Conservation (phyloP, 495 filamentous ascomycete species). For the Neurospora terricola region DNA sequence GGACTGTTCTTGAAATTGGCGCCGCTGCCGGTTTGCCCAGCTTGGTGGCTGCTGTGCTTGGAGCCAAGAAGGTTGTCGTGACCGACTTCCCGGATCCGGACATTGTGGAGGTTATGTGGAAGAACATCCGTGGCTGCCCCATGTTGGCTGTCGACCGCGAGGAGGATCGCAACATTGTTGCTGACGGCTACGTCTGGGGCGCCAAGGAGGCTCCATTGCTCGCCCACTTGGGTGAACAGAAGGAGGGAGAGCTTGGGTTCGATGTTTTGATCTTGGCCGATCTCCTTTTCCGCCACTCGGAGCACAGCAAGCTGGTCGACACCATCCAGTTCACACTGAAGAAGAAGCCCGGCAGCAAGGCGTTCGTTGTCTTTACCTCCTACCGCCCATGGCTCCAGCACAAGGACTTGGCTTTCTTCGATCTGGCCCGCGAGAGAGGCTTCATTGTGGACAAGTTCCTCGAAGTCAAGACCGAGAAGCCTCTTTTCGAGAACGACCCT, state of each 20-base stretch:
- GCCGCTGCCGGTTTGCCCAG: conserved; percentile 80
- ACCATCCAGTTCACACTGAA: conserved; percentile 57
- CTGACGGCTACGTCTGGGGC: conserved; percentile 77
- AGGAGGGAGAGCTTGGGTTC: conserved; percentile 36
- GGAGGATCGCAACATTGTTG: conserved; percentile 27
- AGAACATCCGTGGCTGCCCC: conserved; percentile 52
- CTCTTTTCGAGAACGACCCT: conserved; percentile 80
- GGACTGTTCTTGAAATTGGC: conserved; percentile 76
- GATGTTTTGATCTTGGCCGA: conserved; percentile 81
- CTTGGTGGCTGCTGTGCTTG: conserved; percentile 62
- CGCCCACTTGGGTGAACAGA: conserved; percentile 29
- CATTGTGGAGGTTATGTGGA: conserved; percentile 61
- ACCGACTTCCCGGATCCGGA: conserved; percentile 86
- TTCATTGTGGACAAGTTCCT: conserved; percentile 68
- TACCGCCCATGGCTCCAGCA: conserved; percentile 84
- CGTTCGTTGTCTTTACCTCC: conserved; percentile 85
- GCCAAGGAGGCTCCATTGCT: conserved; percentile 42
- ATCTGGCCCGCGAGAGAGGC: conserved; percentile 53
- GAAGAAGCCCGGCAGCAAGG: conserved; percentile 43
- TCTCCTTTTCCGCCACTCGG: conserved; percentile 78
- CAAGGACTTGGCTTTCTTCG: conserved; percentile 80
- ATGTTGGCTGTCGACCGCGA: conserved; percentile 3
- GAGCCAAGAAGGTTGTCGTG: conserved; percentile 60
- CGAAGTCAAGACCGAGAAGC: conserved; percentile 69
- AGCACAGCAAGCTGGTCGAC: conserved; percentile 65